phyloP scores from a whole-genome alignment of 352 stramenopile genomes.

The Globisporangium spinosum region DNA sequence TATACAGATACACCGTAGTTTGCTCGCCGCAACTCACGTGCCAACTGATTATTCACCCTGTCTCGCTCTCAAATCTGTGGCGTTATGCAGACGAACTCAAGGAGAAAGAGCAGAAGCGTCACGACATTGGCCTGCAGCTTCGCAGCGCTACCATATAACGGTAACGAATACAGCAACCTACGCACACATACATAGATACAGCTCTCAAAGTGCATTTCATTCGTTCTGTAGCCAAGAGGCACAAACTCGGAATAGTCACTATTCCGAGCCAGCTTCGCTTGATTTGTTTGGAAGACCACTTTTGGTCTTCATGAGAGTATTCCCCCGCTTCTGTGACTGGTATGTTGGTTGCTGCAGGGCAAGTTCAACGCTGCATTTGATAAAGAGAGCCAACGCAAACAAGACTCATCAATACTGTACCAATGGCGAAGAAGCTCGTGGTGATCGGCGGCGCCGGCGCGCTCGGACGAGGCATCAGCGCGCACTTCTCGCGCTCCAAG shows the following conservation, averaged over 20 bases:
- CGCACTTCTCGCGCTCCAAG: conserved; percentile 43
- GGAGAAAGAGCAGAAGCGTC: conserved; percentile 52
- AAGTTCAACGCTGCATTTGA: conserved; percentile 5
- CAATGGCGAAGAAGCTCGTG: conserved; percentile 58
- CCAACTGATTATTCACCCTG: neutral
- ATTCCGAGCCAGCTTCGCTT: neutral
- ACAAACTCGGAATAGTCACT: neutral
- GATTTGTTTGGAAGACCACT: conserved; percentile 1
- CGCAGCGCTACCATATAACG: conserved; percentile 17
- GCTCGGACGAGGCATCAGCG: conserved; percentile 65
- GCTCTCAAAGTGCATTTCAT: too few species aligned
- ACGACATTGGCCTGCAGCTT: conserved; percentile 54
- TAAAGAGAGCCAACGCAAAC: neutral
- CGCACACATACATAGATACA: neutral
- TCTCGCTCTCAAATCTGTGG: neutral
- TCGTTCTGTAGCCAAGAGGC: too few species aligned
- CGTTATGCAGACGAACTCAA: conserved; percentile 51
- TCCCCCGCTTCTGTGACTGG: neutral
- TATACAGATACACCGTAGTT: neutral
- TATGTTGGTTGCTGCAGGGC: neutral
- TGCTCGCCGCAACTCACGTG: neutral
- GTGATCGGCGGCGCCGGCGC: conserved; percentile 73
- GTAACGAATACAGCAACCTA: neutral
- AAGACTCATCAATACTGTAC: neutral
- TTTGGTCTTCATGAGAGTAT: neutral